phyloP scores from a whole-genome alignment of 108 stramenopile genomes.

The Stephanodiscus triporus region DNA sequence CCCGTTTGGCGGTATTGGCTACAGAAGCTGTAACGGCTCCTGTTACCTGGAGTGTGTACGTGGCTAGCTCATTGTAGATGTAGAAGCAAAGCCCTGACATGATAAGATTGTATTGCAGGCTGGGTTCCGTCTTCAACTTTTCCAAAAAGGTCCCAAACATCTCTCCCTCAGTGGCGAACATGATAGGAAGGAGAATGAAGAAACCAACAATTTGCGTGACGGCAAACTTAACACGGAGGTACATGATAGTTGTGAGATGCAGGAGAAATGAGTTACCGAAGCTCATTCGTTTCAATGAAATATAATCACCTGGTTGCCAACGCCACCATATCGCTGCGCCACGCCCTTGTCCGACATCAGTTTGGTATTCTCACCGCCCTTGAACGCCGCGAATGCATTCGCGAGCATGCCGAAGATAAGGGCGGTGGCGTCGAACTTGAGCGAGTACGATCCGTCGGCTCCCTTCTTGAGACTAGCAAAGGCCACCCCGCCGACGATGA shows the following conservation, averaged over 20 bases:
- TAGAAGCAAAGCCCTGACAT: conserved; percentile 60
- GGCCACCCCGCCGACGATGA: conserved; percentile 62
- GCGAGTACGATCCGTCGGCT: conserved; percentile 46
- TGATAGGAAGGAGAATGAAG: conserved; percentile 57
- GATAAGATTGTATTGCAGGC: conserved; percentile 58
- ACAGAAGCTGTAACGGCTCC: conserved; percentile 62
- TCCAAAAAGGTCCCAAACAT: conserved; percentile 49
- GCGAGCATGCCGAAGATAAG: conserved; percentile 61
- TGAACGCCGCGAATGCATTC: conserved; percentile 61
- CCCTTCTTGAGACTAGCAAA: conserved; percentile 64
- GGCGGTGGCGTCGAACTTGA: conserved; percentile 60
- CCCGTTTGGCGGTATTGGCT: conserved; percentile 66
- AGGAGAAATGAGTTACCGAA: not conserved
- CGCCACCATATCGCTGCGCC: conserved; percentile 56
- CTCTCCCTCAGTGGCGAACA: conserved; percentile 55
- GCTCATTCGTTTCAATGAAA: not conserved
- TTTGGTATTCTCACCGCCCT: conserved; percentile 61
- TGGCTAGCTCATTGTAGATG: conserved; percentile 69
- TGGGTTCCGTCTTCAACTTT: conserved; percentile 44
- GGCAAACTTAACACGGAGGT: conserved; percentile 40
- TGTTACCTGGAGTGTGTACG: conserved; percentile 58
- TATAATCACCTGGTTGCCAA: conserved; percentile 60
- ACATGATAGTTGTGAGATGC: not conserved
- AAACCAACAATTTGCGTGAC: conserved; percentile 60
- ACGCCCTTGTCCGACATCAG: conserved; percentile 54